These are phyloP conservation scores for Lunularia cruciata DNA, from an alignment of 225 moss, liverwort and hornwort species.

Conservation along the genomic window DNA sequence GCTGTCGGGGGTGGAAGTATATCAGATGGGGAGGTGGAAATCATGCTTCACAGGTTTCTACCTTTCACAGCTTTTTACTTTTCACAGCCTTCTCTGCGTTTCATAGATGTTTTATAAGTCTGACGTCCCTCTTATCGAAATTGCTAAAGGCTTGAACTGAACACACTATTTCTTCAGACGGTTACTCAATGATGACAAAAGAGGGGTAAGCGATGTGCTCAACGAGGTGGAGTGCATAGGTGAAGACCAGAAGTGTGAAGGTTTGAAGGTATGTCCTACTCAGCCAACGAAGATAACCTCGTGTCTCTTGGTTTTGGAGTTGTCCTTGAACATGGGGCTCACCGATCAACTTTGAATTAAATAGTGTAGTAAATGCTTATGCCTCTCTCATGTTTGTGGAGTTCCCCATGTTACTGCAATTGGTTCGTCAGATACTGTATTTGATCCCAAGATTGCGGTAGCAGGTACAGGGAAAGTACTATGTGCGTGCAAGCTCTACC, in stretches of 20 bases:
- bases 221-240: constrained; percentile 78
- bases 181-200: constrained; percentile 74
- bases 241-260: constrained; percentile 60
- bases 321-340: too few relatives aligned
- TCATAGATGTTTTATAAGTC: too few relatives aligned
- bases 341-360: too few relatives aligned
- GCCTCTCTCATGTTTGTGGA: too few relatives aligned
- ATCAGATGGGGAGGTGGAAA: constrained; percentile 73
- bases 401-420: too few relatives aligned
- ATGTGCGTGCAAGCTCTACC: constrained; percentile 59
- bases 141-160: neutral
- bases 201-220: constrained; percentile 73
- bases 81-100: too few relatives aligned
- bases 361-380: too few relatives aligned
- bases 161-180: constrained; percentile 72
- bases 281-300: too few relatives aligned
- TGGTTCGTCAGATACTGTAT: too few relatives aligned
- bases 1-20: constrained; percentile 79
- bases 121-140: neutral
- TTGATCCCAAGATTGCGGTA: too few relatives aligned
- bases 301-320: too few relatives aligned
- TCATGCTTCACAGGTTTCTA: constrained; percentile 81
- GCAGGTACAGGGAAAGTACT: constrained; percentile 80
- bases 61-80: too few relatives aligned
- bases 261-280: constrained; percentile 65